Percentiles rank a stretch among this genome's conserved stretches.
Evolutionary conservation across 768 basidiomycete species (phyloP).

Genomic region (Gyrodon lividus): DNA sequence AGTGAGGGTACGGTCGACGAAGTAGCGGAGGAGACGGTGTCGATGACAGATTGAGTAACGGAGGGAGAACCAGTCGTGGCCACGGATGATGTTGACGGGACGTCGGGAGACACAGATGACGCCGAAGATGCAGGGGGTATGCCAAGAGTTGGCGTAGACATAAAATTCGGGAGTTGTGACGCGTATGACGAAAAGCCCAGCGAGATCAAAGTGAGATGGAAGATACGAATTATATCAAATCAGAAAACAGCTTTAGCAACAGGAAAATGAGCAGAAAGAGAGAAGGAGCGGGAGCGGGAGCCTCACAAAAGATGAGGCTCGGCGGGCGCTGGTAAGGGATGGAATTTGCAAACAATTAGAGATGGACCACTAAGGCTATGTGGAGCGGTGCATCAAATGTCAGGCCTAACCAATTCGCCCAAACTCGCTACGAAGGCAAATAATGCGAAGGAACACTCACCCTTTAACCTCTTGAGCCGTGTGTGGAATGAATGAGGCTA

Average conservation of each 20-base stretch:
- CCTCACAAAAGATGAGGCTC: constrained; percentile 1
- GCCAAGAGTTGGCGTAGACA: constrained; percentile 20
- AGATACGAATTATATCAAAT: constrained; percentile 1
- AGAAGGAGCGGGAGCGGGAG: background rate
- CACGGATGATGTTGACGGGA: constrained; percentile 7
- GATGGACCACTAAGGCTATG: too few species aligned
- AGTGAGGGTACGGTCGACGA: constrained; percentile 21
- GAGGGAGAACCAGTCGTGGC: constrained; percentile 2
- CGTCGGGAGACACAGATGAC: constrained; percentile 10
- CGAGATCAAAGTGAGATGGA: constrained; percentile 10
- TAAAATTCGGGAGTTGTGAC: constrained; percentile 10
- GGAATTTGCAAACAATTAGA: constrained; percentile 3
- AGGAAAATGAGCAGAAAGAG: constrained; percentile 5
- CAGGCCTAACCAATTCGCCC: background rate
- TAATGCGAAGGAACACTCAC: constrained; percentile 13
- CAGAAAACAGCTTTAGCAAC: constrained; percentile 4
- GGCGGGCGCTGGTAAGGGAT: background rate
- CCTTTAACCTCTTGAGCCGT: constrained; percentile 11
- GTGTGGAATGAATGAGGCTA: constrained; percentile 15
- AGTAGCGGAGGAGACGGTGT: constrained; percentile 21
- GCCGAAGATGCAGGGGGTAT: constrained; percentile 9
- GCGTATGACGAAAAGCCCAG: too few species aligned
- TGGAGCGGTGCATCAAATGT: too few species aligned
- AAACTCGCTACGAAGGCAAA: constrained; percentile 1
- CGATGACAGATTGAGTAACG: constrained; percentile 9